Base-by-base conservation (phyloP, 257 asterid species). In the Scutellaria barbata region DNA sequence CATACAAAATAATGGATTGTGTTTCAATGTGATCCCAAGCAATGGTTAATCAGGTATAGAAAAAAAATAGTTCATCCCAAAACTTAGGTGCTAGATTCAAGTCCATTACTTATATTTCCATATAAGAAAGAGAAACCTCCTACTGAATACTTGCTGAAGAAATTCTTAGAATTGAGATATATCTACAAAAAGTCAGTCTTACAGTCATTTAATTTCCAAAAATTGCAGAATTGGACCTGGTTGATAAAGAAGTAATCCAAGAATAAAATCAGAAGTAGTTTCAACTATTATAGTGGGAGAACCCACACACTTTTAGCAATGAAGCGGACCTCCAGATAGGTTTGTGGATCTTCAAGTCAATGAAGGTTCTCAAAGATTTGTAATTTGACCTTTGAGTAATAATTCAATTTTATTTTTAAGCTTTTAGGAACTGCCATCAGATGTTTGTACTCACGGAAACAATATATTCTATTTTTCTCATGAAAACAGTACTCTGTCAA, bases 391-490 rank as follows among this genome's bases (percentile, higher is more conserved):
- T 6, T 5, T 41, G 8, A 67, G 2, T 52, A 11, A 2, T 13
- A 52, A 9, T 51, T 51, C 14, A 52, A 37, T 13, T 51, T 50
- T 9, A 39, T 16, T 63, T 61, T 5, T 20, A 6, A 0, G 3
- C 10, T 37, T 45, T 37, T 10, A 10, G 6, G 1, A 40, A 22
- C n/a, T 14, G 33, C 52, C 40, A 33, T 4, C 33, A 7, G 40
- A 33, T n/a, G 22, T n/a, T 59, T 48, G 56, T 70, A 30, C 13
- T 6, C 35, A 18, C 37, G 51, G 68, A 14, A 22, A 47, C 1
- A 14, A 7, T 20, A 20, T 53, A 40, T 55, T 69, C 66, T 37
- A 46, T 54, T 68, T 63, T 12, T 18, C 10, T 18, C 20, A 65
- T 33, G n/a, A 60, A 72, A 33, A 30, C 17, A 1, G 7, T 50